These are phyloP conservation scores for Solanum stenotomum DNA, from an alignment of 257 asterid species.

Conservation along the genomic window DNA sequence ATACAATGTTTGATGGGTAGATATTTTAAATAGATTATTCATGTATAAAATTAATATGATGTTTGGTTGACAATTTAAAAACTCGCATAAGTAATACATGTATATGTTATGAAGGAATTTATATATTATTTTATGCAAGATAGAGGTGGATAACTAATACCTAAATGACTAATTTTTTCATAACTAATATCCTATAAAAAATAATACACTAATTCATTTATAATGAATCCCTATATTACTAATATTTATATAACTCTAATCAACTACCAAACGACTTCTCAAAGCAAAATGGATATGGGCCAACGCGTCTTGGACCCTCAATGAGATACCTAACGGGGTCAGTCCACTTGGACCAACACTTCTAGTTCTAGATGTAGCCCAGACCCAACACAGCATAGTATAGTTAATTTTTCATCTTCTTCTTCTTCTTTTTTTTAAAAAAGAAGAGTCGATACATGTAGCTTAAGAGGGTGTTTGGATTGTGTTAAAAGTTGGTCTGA, in stretches of 20 bases:
- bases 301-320: neutral
- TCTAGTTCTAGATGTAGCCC: neutral
- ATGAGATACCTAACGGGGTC: neutral
- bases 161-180: neutral
- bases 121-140: too few species aligned
- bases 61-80: neutral
- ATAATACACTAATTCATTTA: neutral
- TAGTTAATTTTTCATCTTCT: neutral
- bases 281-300: too few species aligned
- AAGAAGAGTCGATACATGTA: too few species aligned
- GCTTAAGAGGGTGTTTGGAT: too few species aligned
- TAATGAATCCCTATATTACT: neutral
- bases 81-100: too few species aligned
- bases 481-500: too few species aligned
- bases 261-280: too few species aligned
- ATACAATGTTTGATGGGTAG: too few species aligned
- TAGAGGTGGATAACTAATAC: neutral
- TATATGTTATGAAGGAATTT: neutral
- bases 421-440: too few species aligned
- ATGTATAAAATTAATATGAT: neutral
- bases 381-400: neutral
- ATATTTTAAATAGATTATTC: neutral
- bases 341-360: neutral
- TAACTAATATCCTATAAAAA: too few species aligned
- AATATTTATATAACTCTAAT: too few species aligned